Evolutionary conservation across 805 yeast species (phyloP), one percentile per base, ranked within the genome.

Genomic region (Scheffersomyces stipitis): DNA sequence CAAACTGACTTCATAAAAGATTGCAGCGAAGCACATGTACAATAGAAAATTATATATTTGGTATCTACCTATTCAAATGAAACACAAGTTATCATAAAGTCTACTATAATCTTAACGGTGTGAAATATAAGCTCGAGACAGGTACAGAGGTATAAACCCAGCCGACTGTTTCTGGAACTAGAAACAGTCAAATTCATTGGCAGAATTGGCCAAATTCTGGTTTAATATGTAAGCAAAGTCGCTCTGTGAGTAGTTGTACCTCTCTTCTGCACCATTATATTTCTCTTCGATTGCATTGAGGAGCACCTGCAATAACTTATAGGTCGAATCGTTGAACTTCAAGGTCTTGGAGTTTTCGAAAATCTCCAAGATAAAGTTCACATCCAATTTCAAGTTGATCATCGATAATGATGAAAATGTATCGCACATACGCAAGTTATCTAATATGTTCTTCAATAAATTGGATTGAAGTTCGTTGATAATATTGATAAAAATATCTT

Each of bases 391-490:
- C 33, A 66, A 45, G 33, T 64, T 65, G 10, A 60, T 50, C 20
- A 60, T 43, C 36, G 41, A 40, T 12, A 42, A 30, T 4, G 26
- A 34, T n/a, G 35, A 31, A 14, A 42, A 26, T n/a, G 36, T 46
- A 4, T 53, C 46, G 5, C 50, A 41, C 8, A 33, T 41, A 33
- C 73, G 44, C 20, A 64, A 44, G 30, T 58, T 51, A 37, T 56
- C 65, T 33, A 69, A 48, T 16, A 65, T 54, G 17, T 49, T 56
- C 40, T 60, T 57, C 40, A 69, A 48, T 33, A 64, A 62, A 23
- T 55, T 60, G 28, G 58, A 54, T 38, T 69, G 73, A 16, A 69
- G 49, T 33, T 67, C 70, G 32, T 62, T 65, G 4, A 68, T 53
- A 4, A 69, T 59, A 15, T 50, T 59, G 10, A 57, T 49, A 34